phyloP scores from a whole-genome alignment of 768 basidiomycete species.

The Mycena amicta region DNA sequence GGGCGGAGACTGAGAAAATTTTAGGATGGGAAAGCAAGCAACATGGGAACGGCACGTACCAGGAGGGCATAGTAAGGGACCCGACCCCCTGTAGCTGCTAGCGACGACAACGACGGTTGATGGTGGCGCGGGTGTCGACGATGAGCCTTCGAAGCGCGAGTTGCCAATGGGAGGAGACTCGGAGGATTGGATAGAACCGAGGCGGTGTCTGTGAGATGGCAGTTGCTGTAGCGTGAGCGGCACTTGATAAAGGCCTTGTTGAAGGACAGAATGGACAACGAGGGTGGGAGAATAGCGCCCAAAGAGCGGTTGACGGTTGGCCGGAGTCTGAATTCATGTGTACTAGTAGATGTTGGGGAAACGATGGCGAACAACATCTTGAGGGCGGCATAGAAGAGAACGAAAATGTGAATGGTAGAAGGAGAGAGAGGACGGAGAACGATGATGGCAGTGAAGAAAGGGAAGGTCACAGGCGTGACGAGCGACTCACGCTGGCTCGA shows the following conservation, averaged over 20 bases:
- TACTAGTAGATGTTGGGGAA: no score
- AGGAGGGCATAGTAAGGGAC: no score
- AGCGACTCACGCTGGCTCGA: slow-evolving; percentile 74
- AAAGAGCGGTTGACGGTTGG: no score
- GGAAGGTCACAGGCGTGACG: slow-evolving; percentile 8
- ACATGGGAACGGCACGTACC: no score
- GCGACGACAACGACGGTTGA: neutral
- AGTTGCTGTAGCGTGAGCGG: neutral
- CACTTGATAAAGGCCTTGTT: neutral
- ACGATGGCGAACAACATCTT: no score
- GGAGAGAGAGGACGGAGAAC: slow-evolving; percentile 1
- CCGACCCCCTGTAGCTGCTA: no score
- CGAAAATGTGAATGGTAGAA: slow-evolving; percentile 14
- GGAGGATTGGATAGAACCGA: no score
- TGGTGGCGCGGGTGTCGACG: neutral
- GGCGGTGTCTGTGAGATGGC: neutral
- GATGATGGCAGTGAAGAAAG: neutral
- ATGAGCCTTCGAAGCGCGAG: no score
- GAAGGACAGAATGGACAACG: neutral
- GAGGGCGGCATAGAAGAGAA: neutral
- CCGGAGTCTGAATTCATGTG: no score
- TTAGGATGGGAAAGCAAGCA: no score
- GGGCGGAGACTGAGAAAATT: neutral
- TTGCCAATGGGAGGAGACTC: neutral
- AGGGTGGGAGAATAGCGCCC: no score